These are phyloP conservation scores for Penicillium coffeae DNA, from an alignment of 495 filamentous ascomycete genomes.

Conservation along the genomic window DNA sequence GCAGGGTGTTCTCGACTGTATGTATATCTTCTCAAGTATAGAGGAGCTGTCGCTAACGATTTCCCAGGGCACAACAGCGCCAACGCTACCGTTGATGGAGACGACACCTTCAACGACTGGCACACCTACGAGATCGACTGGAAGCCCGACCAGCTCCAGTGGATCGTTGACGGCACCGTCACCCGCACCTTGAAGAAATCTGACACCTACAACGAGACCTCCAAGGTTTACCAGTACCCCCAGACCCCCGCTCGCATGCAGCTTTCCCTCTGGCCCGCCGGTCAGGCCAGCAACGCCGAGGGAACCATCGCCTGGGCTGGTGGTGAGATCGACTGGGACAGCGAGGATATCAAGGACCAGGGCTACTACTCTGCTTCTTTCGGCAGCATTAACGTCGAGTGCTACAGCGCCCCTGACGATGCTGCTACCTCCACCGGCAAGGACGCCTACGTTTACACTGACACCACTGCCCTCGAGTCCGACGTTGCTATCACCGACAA, in stretches of 20 bases:
- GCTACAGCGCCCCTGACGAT: constrained; percentile 70
- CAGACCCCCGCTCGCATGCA: constrained; percentile 93
- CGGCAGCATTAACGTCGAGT: constrained; percentile 71
- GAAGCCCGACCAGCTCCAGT: constrained; percentile 78
- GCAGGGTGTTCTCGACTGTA: constrained; percentile 90
- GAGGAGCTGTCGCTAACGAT: not conserved
- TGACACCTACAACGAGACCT: constrained; percentile 79
- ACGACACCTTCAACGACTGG: constrained; percentile 70
- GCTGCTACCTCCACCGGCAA: constrained; percentile 56
- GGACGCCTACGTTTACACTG: constrained; percentile 73
- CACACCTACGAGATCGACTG: constrained; percentile 94
- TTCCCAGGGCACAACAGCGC: constrained; percentile 62
- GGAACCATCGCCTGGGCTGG: constrained; percentile 93
- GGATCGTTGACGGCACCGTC: constrained; percentile 76
- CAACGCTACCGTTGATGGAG: constrained; percentile 62
- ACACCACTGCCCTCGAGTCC: constrained; percentile 61
- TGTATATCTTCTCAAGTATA: constrained; percentile 30
- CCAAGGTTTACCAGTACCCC: constrained; percentile 81
- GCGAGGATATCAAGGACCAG: constrained; percentile 69
- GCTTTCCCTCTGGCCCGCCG: constrained; percentile 94
- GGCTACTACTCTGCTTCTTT: constrained; percentile 89
- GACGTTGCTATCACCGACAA: constrained; percentile 73
- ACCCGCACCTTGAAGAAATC: constrained; percentile 69
- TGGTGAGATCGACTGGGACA: constrained; percentile 84
- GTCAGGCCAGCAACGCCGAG: constrained; percentile 67